These are phyloP conservation scores for Cystobasidium ongulense DNA, from an alignment of 768 basidiomycete genomes.

Conservation along the genomic window DNA sequence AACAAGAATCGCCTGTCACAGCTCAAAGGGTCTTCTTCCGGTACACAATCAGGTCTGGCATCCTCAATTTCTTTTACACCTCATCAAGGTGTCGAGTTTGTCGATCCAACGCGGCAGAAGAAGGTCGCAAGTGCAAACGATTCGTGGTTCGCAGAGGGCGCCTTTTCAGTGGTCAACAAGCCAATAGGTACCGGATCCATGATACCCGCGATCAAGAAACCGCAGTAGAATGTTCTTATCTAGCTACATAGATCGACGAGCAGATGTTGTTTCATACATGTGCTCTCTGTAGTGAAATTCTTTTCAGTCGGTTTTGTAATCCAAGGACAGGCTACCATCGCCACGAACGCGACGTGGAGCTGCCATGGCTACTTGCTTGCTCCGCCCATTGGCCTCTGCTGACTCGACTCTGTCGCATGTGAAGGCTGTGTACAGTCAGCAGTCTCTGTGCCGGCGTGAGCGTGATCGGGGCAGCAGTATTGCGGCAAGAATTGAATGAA, in stretches of 20 bases:
- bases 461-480: not conserved
- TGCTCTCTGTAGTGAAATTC: not conserved
- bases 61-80: not conserved
- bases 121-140: slow-evolving; percentile 94
- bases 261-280: not conserved
- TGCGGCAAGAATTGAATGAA: not conserved
- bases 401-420: not conserved
- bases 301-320: not conserved
- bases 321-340: no score
- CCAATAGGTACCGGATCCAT: slow-evolving; percentile 2
- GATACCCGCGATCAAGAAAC: not conserved
- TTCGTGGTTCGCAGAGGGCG: slow-evolving; percentile 72
- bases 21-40: slow-evolving; percentile 52
- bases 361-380: no score
- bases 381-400: no score
- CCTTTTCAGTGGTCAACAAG: slow-evolving; percentile 42
- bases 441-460: not conserved
- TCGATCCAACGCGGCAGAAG: slow-evolving; percentile 73
- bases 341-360: no score
- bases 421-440: not conserved
- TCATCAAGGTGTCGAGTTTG: slow-evolving; percentile 73
- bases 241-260: not conserved
- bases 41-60: slow-evolving; percentile 37
- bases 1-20: slow-evolving; percentile 84
- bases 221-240: not conserved